Evolutionary conservation across 345 rosid genomes (phyloP).

Genomic region (Sisymbrium irio): DNA sequence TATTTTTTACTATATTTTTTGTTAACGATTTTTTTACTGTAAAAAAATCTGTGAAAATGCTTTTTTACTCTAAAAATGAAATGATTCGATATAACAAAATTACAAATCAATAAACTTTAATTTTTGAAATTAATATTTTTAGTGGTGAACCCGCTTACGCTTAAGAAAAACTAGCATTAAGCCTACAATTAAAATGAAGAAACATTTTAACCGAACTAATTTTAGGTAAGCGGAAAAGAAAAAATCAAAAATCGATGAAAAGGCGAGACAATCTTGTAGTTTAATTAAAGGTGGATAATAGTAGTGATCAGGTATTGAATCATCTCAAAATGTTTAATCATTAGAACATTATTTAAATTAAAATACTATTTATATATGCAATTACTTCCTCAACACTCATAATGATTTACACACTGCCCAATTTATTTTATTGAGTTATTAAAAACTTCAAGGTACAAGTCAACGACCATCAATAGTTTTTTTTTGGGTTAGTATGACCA

Average conservation of each 20-base stretch:
- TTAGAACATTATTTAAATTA: not conserved
- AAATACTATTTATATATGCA: not conserved
- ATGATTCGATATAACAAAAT: not conserved
- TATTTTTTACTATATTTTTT: not conserved
- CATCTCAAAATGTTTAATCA: not conserved
- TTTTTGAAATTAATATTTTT: not conserved
- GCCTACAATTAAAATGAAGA: not conserved
- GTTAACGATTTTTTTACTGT: no score
- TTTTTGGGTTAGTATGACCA: not conserved
- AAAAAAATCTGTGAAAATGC: not conserved
- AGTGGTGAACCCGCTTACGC: no score
- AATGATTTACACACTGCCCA: constrained; percentile 33
- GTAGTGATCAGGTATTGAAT: not conserved
- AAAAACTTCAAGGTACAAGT: constrained; percentile 23
- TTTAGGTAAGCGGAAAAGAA: not conserved
- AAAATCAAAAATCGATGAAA: not conserved
- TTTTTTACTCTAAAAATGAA: not conserved
- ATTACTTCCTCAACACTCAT: constrained; percentile 30
- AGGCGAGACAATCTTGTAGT: not conserved
- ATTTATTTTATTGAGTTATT: constrained; percentile 10
- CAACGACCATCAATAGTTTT: constrained; percentile 17
- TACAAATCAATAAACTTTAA: not conserved
- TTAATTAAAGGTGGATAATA: not conserved
- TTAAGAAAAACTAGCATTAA: not conserved
- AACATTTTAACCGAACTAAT: not conserved